These are phyloP conservation scores for Pythium phragmiticola DNA, from an alignment of 352 stramenopile species.

Conservation along the genomic window DNA sequence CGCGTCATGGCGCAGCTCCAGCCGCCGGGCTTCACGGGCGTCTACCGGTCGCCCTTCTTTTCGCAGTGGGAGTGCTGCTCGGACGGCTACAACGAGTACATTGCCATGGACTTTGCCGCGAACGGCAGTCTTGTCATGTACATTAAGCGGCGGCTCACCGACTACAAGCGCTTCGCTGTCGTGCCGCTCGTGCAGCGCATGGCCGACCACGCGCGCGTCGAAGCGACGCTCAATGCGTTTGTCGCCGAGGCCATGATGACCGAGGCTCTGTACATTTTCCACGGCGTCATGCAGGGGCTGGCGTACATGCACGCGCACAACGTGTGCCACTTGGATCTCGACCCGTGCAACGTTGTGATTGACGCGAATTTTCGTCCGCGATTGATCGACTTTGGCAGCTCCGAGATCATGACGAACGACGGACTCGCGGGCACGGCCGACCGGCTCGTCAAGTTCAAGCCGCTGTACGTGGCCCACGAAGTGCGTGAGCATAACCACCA, in stretches of 20 bases:
- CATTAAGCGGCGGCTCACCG: slow-evolving; percentile 54
- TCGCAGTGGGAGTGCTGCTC: slow-evolving; percentile 74
- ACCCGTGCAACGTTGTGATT: slow-evolving; percentile 80
- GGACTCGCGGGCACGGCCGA: slow-evolving; percentile 50
- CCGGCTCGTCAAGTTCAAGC: slow-evolving; percentile 77
- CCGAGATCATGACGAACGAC: slow-evolving; percentile 71
- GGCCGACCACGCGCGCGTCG: slow-evolving; percentile 43
- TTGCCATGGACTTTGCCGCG: slow-evolving; percentile 69
- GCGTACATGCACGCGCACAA: slow-evolving; percentile 80
- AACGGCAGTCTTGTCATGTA: slow-evolving; percentile 74
- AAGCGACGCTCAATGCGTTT: slow-evolving; percentile 56
- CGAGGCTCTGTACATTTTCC: slow-evolving; percentile 63
- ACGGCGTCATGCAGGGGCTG: slow-evolving; percentile 63
- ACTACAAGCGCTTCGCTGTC: slow-evolving; percentile 71
- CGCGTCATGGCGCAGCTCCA: slow-evolving; percentile 79
- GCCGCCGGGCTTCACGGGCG: slow-evolving; percentile 50
- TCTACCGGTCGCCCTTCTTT: slow-evolving; percentile 61
- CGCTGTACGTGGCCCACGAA: slow-evolving; percentile 69
- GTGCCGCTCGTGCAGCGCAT: slow-evolving; percentile 51
- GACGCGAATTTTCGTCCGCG: slow-evolving; percentile 47
- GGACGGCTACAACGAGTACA: slow-evolving; percentile 75
- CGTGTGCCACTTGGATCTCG: slow-evolving; percentile 78
- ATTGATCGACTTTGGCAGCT: slow-evolving; percentile 83
- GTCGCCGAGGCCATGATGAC: slow-evolving; percentile 70
- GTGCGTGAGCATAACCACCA: slow-evolving; percentile 64